A percentile compares a stretch with the other conserved stretches of the same genome.
These are phyloP conservation scores for Auricularia cornea DNA, from an alignment of 768 basidiomycete species.

Conservation along the genomic window DNA sequence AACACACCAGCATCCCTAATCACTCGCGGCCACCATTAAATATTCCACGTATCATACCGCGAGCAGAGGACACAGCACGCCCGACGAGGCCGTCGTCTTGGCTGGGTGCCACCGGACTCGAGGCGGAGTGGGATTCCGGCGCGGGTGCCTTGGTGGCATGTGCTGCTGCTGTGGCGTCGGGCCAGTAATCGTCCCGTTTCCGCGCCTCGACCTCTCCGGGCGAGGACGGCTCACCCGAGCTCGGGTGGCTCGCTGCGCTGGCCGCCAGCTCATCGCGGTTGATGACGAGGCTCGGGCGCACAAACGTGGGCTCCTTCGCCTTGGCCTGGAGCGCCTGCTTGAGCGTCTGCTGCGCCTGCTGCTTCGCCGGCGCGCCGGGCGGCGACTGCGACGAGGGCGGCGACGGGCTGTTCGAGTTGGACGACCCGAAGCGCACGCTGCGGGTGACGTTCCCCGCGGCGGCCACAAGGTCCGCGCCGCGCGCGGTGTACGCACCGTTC, in stretches of 20 bases:
- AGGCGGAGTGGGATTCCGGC: neutral
- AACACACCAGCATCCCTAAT: neutral
- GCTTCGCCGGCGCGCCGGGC: neutral
- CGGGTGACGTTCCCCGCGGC: neutral
- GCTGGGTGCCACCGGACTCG: neutral
- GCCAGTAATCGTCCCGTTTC: neutral
- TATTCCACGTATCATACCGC: neutral
- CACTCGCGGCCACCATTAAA: neutral
- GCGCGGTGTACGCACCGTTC: neutral
- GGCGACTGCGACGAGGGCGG: neutral
- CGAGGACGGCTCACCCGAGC: neutral
- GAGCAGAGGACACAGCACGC: neutral
- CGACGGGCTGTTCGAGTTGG: neutral
- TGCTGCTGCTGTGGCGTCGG: neutral
- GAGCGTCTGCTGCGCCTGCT: neutral
- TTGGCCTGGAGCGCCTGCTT: neutral
- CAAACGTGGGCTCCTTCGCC: neutral
- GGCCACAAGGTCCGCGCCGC: neutral
- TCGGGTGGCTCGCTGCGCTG: neutral
- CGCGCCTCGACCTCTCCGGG: neutral
- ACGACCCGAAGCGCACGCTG: neutral
- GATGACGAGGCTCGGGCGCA: conserved; percentile 1
- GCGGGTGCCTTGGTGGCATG: neutral
- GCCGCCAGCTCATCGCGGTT: neutral
- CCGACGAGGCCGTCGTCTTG: neutral